These are phyloP conservation scores for Pleurotus salmoneostramineus DNA, from an alignment of 768 basidiomycete species.

Conservation along the genomic window DNA sequence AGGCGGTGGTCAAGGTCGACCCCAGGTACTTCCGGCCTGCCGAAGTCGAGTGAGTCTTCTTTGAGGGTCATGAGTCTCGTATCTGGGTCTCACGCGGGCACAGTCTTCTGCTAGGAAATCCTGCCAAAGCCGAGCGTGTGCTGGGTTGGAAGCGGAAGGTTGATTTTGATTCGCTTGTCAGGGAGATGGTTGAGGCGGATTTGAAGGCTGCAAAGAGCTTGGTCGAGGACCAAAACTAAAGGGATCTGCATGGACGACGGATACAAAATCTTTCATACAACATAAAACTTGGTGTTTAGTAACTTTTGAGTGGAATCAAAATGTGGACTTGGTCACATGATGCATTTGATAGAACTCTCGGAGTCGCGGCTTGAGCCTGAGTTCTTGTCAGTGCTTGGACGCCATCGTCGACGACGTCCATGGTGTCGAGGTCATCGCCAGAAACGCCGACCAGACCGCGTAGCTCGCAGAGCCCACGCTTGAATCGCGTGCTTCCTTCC, in stretches of 20 bases:
- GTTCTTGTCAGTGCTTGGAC: neutral
- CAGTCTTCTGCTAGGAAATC: conserved; percentile 83
- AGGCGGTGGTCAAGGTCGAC: conserved; percentile 81
- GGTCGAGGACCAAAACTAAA: conserved; percentile 81
- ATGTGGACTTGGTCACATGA: conserved; percentile 10
- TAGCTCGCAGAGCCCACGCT: conserved; percentile 1
- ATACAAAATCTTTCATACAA: conserved; percentile 5
- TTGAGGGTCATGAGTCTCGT: neutral
- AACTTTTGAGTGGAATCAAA: conserved; percentile 18
- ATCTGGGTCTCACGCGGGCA: neutral
- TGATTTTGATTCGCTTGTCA: conserved; percentile 78
- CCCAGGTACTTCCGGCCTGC: conserved; percentile 90
- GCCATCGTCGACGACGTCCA: neutral
- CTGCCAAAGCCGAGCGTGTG: conserved; percentile 82
- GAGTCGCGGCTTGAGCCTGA: neutral
- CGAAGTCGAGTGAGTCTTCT: conserved; percentile 76
- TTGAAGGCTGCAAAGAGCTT: conserved; percentile 68
- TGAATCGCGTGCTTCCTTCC: conserved; percentile 5
- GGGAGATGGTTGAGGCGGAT: conserved; percentile 90
- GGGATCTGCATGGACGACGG: conserved; percentile 2
- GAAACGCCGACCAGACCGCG: neutral
- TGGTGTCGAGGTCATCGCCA: conserved; percentile 2
- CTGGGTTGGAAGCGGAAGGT: conserved; percentile 92
- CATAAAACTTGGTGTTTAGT: no score
- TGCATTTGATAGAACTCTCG: neutral